These are phyloP conservation scores for Fusarium sp. DNA, from an alignment of 2,329 filamentous ascomycete species.

Conservation along the genomic window DNA sequence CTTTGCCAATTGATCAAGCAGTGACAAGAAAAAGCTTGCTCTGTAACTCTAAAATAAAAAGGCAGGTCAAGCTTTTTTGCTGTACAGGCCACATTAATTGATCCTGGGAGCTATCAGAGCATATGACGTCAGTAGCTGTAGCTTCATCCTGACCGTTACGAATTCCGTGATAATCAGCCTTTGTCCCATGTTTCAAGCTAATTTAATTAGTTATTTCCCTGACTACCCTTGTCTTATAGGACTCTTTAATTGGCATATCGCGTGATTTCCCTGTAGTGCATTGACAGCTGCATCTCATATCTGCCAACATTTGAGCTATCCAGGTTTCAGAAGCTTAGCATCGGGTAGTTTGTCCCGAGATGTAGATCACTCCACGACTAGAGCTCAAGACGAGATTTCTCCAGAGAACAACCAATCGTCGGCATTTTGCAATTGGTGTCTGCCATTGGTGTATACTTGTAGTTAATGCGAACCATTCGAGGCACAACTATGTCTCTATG, in stretches of 20 bases:
- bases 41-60: conserved; percentile 17
- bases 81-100: not conserved
- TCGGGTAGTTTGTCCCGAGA: not conserved
- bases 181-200: not conserved
- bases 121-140: conserved; percentile 27
- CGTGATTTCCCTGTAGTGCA: not conserved
- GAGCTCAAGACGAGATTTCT: not conserved
- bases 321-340: not conserved
- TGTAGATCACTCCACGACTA: not conserved
- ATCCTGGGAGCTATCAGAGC: not conserved
- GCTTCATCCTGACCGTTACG: not conserved
- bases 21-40: conserved; percentile 17
- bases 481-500: too few species aligned
- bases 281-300: not conserved
- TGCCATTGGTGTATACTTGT: not conserved
- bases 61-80: conserved; percentile 1
- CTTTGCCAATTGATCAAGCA: not conserved
- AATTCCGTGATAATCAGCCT: not conserved
- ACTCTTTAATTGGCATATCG: not conserved
- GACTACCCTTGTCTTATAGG: not conserved
- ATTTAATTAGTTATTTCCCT: not conserved
- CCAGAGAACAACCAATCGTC: too few species aligned
- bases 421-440: not conserved
- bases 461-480: not conserved
- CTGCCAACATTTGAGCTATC: not conserved